Evolutionary conservation across 768 basidiomycete species (phyloP), one percentile per base, ranked within the genome.

Genomic region (Russula earlei): DNA sequence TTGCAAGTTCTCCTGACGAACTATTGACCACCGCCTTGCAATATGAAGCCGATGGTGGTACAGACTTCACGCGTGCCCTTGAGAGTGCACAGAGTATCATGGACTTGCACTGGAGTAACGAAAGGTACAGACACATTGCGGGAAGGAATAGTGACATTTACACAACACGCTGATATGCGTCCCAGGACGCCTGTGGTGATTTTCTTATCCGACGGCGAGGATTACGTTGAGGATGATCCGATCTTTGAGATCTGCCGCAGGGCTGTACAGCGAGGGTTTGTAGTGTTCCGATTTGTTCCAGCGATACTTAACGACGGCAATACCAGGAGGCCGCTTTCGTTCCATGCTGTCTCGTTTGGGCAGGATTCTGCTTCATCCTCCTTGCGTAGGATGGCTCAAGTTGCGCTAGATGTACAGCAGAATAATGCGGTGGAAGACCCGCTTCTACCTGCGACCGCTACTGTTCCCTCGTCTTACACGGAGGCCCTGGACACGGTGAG

Each of bases 291-390:
- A 42, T 29, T 8, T 24, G 7, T 9, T 36, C 2, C 24, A 4
- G 37, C 3, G 61, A 15, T 29, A 1, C 27, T 5, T 49, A 4
- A 58, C 34, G 14, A 19, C 1, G 4, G 3, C n/a, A 37, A 42
- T 4, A 12, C 4, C 44, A 83, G 82, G n/a, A 77, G 78, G 69
- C 67, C 80, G 0, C 67, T 80, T 5, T 80, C 81, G 0, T 77
- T 84, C 64, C 82, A 83, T 42, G 65, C 81, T 0, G 77, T 84
- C 19, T 74, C 79, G 0, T 83, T 84, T 38, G 81, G 81, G 6
- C 69, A 69, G 0, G 63, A 69, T n/a, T 40, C 65, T 45, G 6
- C 65, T 59, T 64, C 63, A 43, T 42, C 51, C 5, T 56, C 61
- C 11, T 65, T 84, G 19, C 71, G 72, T 31, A 69, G 74, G 19